These are phyloP conservation scores for Moesziomyces globuligerus DNA, from an alignment of 1,284 basidiomycete species.

Conservation along the genomic window DNA sequence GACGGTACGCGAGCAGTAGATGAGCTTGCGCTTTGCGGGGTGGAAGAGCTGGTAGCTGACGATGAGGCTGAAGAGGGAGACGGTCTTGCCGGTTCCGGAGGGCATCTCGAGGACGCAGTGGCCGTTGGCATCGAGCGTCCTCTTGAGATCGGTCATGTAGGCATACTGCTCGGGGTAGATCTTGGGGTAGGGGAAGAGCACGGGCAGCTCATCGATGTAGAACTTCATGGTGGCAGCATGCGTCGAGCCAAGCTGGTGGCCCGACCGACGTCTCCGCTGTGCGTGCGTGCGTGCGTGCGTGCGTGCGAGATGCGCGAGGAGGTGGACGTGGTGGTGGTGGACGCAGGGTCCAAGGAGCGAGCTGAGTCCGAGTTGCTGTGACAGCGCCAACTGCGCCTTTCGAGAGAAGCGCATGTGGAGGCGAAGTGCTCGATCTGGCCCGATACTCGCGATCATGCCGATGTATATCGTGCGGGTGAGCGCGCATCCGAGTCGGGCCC, in stretches of 20 bases:
- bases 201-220: slow-evolving; percentile 84
- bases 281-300: background rate
- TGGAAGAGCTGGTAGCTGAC: slow-evolving; percentile 98
- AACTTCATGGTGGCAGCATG: slow-evolving; percentile 82
- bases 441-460: too few species aligned
- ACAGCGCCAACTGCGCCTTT: too few species aligned
- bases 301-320: background rate
- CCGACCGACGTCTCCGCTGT: background rate
- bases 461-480: background rate
- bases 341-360: background rate
- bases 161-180: slow-evolving; percentile 87
- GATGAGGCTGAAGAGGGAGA: slow-evolving; percentile 93
- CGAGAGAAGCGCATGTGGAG: slow-evolving; percentile 31
- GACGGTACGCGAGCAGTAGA: slow-evolving; percentile 99
- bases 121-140: slow-evolving; percentile 89
- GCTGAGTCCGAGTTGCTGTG: slow-evolving; percentile 12
- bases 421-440: too few species aligned
- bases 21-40: slow-evolving; percentile 88
- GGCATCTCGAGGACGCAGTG: slow-evolving; percentile 99
- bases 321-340: background rate
- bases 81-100: slow-evolving; percentile 98
- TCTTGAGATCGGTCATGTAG: slow-evolving; percentile 98
- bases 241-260: background rate
- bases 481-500: background rate
- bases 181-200: slow-evolving; percentile 69